Percentiles rank a stretch among this genome's conserved stretches.
phyloP scores from a whole-genome alignment of 192 early-diverging fungal species.

The Obelidium mucronatum region DNA sequence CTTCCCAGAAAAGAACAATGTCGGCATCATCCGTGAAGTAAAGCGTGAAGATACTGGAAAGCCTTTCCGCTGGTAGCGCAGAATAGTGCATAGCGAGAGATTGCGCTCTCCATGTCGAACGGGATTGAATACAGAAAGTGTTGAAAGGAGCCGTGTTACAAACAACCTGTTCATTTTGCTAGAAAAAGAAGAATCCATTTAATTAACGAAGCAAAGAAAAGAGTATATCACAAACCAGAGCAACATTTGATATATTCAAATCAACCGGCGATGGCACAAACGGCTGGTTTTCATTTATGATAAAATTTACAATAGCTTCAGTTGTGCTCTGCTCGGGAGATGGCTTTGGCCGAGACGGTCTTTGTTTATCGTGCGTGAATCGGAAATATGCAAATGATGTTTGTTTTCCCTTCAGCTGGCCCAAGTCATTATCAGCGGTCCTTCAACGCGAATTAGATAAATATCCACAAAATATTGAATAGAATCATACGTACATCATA shows the following conservation, averaged over 20 bases:
- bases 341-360: constrained; percentile 12
- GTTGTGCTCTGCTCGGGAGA: constrained; percentile 57
- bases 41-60: constrained; percentile 76
- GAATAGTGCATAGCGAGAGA: constrained; percentile 73
- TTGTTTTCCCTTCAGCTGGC: constrained; percentile 44
- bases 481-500: background rate
- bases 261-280: constrained; percentile 46
- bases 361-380: constrained; percentile 35
- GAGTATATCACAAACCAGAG: constrained; percentile 21
- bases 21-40: constrained; percentile 91
- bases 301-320: constrained; percentile 56
- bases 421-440: constrained; percentile 1
- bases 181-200: background rate
- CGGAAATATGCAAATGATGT: constrained; percentile 57
- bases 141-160: constrained; percentile 70
- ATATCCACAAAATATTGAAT: background rate
- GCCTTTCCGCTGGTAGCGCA: constrained; percentile 62
- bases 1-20: constrained; percentile 83
- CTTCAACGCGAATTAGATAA: background rate
- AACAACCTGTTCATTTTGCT: constrained; percentile 54
- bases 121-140: constrained; percentile 73
- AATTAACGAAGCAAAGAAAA: background rate
- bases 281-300: constrained; percentile 46
- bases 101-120: constrained; percentile 74
- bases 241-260: constrained; percentile 55